Conservation (phyloP, 225 moss, liverwort and hornwort genomes). For the Antitrichia curtipendula region DNA sequence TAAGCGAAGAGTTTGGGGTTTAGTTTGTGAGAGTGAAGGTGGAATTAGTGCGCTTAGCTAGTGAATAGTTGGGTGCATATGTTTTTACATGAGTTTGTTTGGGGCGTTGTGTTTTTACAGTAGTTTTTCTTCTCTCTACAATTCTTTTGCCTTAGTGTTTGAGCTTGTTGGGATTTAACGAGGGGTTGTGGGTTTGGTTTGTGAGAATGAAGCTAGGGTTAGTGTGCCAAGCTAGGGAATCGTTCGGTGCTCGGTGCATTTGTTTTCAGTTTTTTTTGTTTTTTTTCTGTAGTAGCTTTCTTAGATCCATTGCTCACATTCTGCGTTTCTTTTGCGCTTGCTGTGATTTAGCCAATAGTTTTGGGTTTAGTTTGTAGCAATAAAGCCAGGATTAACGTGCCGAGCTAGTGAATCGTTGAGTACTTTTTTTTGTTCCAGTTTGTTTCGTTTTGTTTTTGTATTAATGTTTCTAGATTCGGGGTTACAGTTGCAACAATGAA, state of each 20-base stretch:
- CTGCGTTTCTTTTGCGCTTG: neutral
- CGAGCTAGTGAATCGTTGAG: neutral
- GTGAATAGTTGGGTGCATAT: neutral
- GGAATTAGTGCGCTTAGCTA: neutral
- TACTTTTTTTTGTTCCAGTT: neutral
- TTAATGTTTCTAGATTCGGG: neutral
- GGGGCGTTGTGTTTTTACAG: neutral
- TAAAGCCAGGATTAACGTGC: neutral
- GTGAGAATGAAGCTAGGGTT: neutral
- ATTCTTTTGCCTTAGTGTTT: neutral
- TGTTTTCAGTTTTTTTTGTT: neutral
- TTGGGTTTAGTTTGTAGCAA: neutral
- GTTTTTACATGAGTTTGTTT: neutral
- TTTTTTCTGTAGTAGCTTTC: neutral
- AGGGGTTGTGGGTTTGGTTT: neutral
- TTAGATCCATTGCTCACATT: neutral
- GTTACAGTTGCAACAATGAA: neutral
- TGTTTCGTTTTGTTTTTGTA: neutral
- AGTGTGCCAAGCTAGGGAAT: neutral
- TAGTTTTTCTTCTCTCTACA: neutral
- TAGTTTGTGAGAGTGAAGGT: neutral
- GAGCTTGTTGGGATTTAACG: neutral
- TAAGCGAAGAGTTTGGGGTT: neutral
- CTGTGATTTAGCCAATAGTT: neutral
- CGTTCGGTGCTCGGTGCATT: neutral